Evolutionary conservation across 495 filamentous ascomycete species (phyloP), one percentile per base, ranked within the genome.

Genomic region (Geopyxis carbonaria): DNA sequence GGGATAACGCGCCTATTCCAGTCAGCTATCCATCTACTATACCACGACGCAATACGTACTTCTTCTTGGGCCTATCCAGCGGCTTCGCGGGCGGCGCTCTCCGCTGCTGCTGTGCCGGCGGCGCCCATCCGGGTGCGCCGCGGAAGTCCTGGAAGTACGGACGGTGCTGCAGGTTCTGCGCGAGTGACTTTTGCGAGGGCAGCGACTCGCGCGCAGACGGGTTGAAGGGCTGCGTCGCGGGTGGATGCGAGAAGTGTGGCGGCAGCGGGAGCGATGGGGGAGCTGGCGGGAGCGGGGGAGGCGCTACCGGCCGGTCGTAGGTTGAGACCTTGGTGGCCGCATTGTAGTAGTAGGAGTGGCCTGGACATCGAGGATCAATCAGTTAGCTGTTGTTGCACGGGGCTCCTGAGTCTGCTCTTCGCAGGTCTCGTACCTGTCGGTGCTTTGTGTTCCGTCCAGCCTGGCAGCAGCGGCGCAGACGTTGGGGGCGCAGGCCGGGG

Each of bases 401-500:
- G 7, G 37, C 22, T 59, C n/a, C n/a, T n/a, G n/a, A n/a, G n/a
- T n/a, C n/a, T n/a, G n/a, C n/a, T n/a, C n/a, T n/a, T n/a, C n/a
- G n/a, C n/a, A n/a, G n/a, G n/a, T n/a, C n/a, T n/a, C 60, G 23
- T 51, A 75, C 75, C 85, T 41, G 80, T 76, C 11, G 85, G 85
- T 42, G 87, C 81, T 64, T 78, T 84, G 60, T 94, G 85, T 59
- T 92, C 81, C 19, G 81, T 82, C 86, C 86, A 95, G 16, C 81
- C 87, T 16, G 73, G 67, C 5, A 76, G 75, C 2, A 93, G 62
- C 13, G 80, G 74, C 24, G 51, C 34, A 22, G 34, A 35, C 16
- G 27, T 13, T 18, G 37, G 11, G 38, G 22, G 20, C 20, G 45
- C 35, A 22, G 30, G 38, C 34, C 45, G 14, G 20, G 29, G 38